phyloP scores from a whole-genome alignment of 177 flowering plant genomes.

The Vitis hybrid region DNA sequence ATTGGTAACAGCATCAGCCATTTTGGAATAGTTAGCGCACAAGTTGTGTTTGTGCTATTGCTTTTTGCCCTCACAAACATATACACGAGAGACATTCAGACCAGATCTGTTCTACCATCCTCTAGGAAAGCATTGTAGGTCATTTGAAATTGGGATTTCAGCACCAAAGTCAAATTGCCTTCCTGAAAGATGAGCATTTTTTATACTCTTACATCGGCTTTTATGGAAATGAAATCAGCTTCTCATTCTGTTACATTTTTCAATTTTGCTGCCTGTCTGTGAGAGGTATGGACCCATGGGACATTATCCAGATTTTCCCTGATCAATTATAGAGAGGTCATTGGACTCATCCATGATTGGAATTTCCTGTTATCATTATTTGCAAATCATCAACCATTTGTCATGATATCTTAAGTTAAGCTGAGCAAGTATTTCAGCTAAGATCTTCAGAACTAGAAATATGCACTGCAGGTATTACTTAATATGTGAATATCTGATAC shows the following conservation, averaged over 20 bases:
- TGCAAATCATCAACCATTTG: too few species aligned
- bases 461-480: too few species aligned
- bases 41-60: slow-evolving; percentile 88
- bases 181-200: neutral
- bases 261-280: neutral
- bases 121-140: slow-evolving; percentile 57
- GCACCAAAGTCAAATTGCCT: neutral
- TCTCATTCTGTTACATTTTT: neutral
- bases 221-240: slow-evolving; percentile 1
- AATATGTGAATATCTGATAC: too few species aligned
- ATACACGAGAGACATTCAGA: slow-evolving; percentile 77
- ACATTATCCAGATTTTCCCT: too few species aligned
- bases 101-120: slow-evolving; percentile 30
- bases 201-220: neutral
- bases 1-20: slow-evolving; percentile 98
- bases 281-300: too few species aligned
- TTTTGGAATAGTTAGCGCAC: slow-evolving; percentile 97
- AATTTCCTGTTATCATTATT: too few species aligned
- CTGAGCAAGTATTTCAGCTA: too few species aligned
- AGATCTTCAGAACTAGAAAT: too few species aligned
- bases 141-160: neutral
- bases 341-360: too few species aligned
- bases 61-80: slow-evolving; percentile 86
- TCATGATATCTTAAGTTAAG: too few species aligned
- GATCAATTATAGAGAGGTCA: too few species aligned